Conservation (phyloP, 257 asterid genomes). For the Solanum rostratum region DNA sequence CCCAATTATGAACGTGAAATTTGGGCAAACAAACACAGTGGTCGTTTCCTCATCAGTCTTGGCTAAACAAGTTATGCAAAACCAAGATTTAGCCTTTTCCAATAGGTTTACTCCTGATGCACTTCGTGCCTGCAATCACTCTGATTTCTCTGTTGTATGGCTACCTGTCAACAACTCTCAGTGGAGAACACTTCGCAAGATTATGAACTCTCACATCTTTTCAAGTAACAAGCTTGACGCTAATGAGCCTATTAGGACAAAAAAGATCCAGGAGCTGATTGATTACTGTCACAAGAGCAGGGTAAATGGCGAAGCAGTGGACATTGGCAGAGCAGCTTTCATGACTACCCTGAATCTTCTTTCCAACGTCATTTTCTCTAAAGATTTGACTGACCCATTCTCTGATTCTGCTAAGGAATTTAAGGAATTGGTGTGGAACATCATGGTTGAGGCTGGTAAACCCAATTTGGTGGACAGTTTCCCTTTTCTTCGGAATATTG, state of each 20-base stretch:
- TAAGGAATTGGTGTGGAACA: constrained; percentile 27
- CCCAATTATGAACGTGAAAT: constrained; percentile 52
- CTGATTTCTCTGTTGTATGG: constrained; percentile 53
- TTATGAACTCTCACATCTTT: neutral
- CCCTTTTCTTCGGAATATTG: constrained; percentile 23
- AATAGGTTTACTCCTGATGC: constrained; percentile 37
- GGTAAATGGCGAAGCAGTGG: constrained; percentile 18
- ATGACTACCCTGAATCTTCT: constrained; percentile 25
- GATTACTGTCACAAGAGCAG: constrained; percentile 16
- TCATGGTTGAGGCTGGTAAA: constrained; percentile 19
- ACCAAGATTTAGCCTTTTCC: constrained; percentile 55
- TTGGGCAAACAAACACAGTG: constrained; percentile 44
- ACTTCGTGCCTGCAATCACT: constrained; percentile 43
- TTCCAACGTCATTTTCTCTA: constrained; percentile 36
- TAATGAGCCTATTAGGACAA: constrained; percentile 27
- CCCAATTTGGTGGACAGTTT: constrained; percentile 38
- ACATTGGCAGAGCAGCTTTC: constrained; percentile 10
- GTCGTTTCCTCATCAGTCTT: constrained; percentile 43
- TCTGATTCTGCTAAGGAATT: constrained; percentile 42
- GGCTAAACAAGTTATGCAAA: constrained; percentile 56
- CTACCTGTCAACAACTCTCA: constrained; percentile 40
- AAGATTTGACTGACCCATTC: constrained; percentile 30
- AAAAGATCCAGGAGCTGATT: constrained; percentile 32
- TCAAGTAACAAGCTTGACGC: constrained; percentile 40
- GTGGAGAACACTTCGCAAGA: constrained; percentile 28